Evolutionary conservation across 306 rosid genomes (phyloP).

Genomic region (Dalbergia oliveri): DNA sequence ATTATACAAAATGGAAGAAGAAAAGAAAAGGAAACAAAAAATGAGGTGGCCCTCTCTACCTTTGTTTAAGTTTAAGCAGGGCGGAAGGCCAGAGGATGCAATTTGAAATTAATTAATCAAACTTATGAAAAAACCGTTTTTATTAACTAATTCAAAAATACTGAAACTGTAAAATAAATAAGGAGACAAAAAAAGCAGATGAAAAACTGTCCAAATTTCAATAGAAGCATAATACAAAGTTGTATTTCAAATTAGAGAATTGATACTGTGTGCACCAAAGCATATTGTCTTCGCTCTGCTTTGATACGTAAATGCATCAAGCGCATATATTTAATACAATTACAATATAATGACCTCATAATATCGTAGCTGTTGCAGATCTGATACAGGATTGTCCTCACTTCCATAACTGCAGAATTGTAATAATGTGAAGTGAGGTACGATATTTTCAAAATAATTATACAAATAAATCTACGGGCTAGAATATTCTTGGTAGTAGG

Average conservation of each 20-base stretch:
- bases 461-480: conserved; percentile 19
- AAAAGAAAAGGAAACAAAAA: neutral
- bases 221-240: neutral
- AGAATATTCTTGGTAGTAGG: conserved; percentile 10
- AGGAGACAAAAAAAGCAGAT: neutral
- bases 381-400: conserved; percentile 70
- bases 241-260: conserved; percentile 4
- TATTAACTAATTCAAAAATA: conserved; percentile 7
- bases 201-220: conserved; percentile 20
- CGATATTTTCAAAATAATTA: conserved; percentile 38
- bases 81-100: conserved; percentile 34
- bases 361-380: conserved; percentile 69
- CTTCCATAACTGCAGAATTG: conserved; percentile 82
- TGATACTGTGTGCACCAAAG: conserved; percentile 27
- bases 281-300: conserved; percentile 22
- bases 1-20: conserved; percentile 33
- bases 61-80: conserved; percentile 8
- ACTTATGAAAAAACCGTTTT: neutral
- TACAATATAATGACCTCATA: conserved; percentile 60
- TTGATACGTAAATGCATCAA: conserved; percentile 21
- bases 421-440: conserved; percentile 42
- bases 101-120: conserved; percentile 2
- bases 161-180: conserved; percentile 23
- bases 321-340: conserved; percentile 10
- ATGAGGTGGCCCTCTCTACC: neutral